phyloP scores from a whole-genome alignment of 495 filamentous ascomycete species.

The Neurospora sp. region DNA sequence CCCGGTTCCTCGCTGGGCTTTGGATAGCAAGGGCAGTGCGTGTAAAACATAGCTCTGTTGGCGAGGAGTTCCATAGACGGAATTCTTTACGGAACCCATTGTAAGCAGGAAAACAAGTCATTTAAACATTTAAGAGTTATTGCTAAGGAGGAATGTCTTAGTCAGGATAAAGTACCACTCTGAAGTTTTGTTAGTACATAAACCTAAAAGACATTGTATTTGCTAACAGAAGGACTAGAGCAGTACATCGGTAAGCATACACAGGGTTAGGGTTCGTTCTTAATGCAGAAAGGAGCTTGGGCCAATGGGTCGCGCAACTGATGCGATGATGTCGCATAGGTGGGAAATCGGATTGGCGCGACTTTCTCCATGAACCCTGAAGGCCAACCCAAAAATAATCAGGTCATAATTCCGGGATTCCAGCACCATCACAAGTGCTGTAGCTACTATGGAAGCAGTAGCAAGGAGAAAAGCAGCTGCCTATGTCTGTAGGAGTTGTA shows the following conservation, averaged over 20 bases:
- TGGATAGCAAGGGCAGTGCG: background rate
- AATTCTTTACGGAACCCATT: background rate
- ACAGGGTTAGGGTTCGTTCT: background rate
- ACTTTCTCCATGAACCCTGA: background rate
- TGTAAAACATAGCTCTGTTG: background rate
- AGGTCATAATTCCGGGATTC: background rate
- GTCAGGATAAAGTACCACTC: background rate
- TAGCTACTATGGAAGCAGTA: conserved; percentile 14
- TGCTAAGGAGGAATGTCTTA: background rate
- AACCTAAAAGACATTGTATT: background rate
- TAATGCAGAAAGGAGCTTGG: background rate
- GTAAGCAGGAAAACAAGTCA: too few species aligned
- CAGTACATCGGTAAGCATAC: background rate
- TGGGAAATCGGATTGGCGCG: background rate
- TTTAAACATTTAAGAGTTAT: too few species aligned
- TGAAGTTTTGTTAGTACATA: background rate
- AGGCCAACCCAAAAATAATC: background rate
- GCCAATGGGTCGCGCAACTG: background rate
- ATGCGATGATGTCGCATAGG: background rate
- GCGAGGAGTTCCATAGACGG: background rate
- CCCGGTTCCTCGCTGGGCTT: background rate
- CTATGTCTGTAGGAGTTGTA: conserved; percentile 39
- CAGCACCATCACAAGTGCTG: background rate
- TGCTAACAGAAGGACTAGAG: background rate
- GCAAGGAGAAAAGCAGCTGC: conserved; percentile 11